Percentiles rank a stretch among this genome's conserved stretches.
Conservation (phyloP, 768 basidiomycete species). For the Pleurotus cornucopiae region DNA sequence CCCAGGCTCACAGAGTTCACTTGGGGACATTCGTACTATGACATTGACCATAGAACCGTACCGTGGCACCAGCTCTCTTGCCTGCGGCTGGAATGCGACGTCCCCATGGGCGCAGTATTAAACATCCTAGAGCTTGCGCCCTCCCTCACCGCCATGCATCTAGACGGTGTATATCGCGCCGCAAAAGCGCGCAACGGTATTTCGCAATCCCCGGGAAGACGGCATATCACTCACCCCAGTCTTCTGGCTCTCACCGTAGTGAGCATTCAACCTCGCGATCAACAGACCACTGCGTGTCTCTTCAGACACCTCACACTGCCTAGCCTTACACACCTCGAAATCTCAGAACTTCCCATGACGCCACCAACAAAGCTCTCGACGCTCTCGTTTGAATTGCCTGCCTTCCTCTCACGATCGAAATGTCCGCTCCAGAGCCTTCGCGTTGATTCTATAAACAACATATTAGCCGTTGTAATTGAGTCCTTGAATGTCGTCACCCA, state of each 20-base stretch:
- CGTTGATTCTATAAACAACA: conserved; percentile 9
- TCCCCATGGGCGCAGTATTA: background rate
- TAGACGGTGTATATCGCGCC: background rate
- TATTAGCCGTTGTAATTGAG: background rate
- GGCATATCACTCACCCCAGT: conserved; percentile 1
- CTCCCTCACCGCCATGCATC: background rate
- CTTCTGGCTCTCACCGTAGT: background rate
- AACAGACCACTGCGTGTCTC: background rate
- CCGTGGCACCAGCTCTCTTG: conserved; percentile 3
- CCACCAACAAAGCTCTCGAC: background rate
- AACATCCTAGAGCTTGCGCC: background rate
- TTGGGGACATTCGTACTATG: conserved; percentile 4
- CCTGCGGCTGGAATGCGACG: conserved; percentile 4
- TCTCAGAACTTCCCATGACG: background rate
- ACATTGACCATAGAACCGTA: background rate
- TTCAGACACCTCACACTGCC: conserved; percentile 1
- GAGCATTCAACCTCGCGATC: background rate
- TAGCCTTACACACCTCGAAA: background rate
- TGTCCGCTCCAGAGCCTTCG: conserved; percentile 4
- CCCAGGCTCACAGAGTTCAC: conserved; percentile 7
- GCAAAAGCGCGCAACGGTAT: background rate
- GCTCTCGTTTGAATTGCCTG: background rate
- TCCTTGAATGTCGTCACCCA: background rate
- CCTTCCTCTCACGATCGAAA: conserved; percentile 2
- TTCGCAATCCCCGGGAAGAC: background rate